phyloP scores from a whole-genome alignment of 352 stramenopile genomes.

The Saprolegnia parasitica region DNA sequence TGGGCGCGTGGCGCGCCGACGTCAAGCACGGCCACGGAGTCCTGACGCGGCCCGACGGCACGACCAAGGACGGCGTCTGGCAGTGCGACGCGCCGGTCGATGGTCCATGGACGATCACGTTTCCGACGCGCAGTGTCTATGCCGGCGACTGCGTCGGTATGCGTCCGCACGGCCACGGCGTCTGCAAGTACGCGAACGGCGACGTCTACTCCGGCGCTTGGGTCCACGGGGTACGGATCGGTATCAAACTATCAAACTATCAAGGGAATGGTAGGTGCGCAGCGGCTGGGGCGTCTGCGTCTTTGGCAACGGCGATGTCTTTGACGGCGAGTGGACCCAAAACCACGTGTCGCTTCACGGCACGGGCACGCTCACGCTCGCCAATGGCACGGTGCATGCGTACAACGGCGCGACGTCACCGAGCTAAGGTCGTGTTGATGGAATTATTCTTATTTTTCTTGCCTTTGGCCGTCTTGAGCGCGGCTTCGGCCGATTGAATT shows the following conservation, averaged over 20 bases:
- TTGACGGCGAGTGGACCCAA: constrained; percentile 63
- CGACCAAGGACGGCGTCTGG: constrained; percentile 69
- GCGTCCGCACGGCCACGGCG: constrained; percentile 52
- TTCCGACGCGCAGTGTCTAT: constrained; percentile 70
- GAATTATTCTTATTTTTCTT: constrained; percentile 33
- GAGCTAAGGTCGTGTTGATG: background rate
- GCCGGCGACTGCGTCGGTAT: constrained; percentile 56
- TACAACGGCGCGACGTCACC: constrained; percentile 32
- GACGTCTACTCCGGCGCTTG: constrained; percentile 71
- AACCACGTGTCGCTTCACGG: constrained; percentile 74
- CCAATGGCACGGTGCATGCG: constrained; percentile 65
- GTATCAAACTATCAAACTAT: background rate
- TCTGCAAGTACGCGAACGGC: constrained; percentile 55
- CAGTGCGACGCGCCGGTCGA: constrained; percentile 49
- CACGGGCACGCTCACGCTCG: constrained; percentile 58
- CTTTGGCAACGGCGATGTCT: constrained; percentile 53
- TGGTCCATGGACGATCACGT: constrained; percentile 72
- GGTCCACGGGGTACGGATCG: constrained; percentile 34
- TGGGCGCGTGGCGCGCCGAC: constrained; percentile 59
- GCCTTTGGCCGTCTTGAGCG: constrained; percentile 38
- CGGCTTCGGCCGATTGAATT: constrained; percentile 41
- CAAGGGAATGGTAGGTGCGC: constrained; percentile 33
- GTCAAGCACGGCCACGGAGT: constrained; percentile 49
- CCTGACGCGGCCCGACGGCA: constrained; percentile 41
- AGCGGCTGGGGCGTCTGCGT: constrained; percentile 56